These are phyloP conservation scores for Colletotrichum euphorbiae DNA, from an alignment of 2,329 filamentous ascomycete genomes.

Conservation along the genomic window DNA sequence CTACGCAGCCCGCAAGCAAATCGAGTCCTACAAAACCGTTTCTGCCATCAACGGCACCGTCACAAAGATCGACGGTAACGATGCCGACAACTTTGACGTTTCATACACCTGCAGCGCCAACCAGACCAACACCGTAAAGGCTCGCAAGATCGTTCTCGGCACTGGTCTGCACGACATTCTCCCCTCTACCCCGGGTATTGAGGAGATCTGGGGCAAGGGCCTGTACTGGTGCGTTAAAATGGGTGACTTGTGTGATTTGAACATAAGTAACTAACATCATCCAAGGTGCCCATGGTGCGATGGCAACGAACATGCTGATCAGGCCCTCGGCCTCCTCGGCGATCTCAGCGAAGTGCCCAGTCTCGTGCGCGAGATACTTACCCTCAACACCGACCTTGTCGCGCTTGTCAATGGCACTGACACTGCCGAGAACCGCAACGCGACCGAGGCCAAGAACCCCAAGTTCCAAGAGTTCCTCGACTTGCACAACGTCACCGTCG, in stretches of 20 bases:
- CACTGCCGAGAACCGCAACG: slow-evolving; percentile 55
- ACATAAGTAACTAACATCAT: neutral
- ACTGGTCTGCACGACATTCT: slow-evolving; percentile 68
- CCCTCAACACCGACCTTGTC: slow-evolving; percentile 66
- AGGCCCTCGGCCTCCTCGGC: slow-evolving; percentile 65
- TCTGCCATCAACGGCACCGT: slow-evolving; percentile 56
- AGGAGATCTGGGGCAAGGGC: slow-evolving; percentile 68
- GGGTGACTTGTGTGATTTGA: too few relatives aligned
- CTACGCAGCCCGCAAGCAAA: slow-evolving; percentile 63
- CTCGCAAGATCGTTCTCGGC: slow-evolving; percentile 67
- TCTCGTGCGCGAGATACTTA: slow-evolving; percentile 63
- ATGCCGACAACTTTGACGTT: slow-evolving; percentile 60
- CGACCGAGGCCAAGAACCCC: slow-evolving; percentile 54
- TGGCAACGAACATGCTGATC: slow-evolving; percentile 70
- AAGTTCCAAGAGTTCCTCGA: slow-evolving; percentile 62
- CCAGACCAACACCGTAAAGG: slow-evolving; percentile 50
- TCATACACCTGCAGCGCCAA: slow-evolving; percentile 42
- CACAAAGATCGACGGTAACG: slow-evolving; percentile 52
- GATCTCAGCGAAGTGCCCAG: slow-evolving; percentile 55
- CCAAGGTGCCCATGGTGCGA: slow-evolving; percentile 71
- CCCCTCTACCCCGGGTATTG: slow-evolving; percentile 65
- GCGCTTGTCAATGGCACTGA: slow-evolving; percentile 71
- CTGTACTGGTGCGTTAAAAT: slow-evolving; percentile 59
- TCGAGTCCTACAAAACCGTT: slow-evolving; percentile 44
- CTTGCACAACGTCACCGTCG: slow-evolving; percentile 62